Percentiles rank a stretch among this genome's conserved stretches.
phyloP scores from a whole-genome alignment of 2,329 filamentous ascomycete genomes.

The Xylaria sp. region DNA sequence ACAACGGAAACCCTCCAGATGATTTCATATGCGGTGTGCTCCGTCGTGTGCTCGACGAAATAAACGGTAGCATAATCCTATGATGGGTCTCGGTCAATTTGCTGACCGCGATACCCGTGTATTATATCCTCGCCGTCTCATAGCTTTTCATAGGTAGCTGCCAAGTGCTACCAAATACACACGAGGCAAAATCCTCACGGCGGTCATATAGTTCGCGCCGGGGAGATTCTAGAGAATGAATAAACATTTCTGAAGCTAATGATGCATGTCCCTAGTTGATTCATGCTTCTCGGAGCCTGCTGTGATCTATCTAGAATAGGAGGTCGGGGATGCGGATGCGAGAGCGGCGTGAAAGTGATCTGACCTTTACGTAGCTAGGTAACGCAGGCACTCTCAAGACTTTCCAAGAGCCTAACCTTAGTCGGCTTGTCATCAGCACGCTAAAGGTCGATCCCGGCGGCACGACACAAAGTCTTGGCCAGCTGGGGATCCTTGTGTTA shows the following conservation, averaged over 20 bases:
- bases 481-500: slow-evolving; percentile 6
- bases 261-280: slow-evolving; percentile 5
- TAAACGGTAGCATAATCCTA: not conserved
- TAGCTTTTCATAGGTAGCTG: not conserved
- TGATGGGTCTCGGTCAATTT: not conserved
- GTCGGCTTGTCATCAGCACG: slow-evolving; percentile 2
- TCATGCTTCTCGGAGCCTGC: not conserved
- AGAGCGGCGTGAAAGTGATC: not conserved
- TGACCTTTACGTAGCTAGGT: not conserved
- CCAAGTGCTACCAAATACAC: not conserved
- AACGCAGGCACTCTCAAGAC: not conserved
- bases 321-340: not conserved
- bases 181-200: not conserved
- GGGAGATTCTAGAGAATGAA: not conserved
- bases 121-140: not conserved
- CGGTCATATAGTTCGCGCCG: not conserved
- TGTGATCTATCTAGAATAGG: not conserved
- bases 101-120: not conserved
- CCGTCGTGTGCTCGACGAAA: not conserved
- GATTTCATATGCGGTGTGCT: not conserved
- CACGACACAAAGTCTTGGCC: slow-evolving; percentile 20
- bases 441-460: slow-evolving; percentile 24
- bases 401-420: slow-evolving; percentile 15
- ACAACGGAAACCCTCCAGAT: too few species aligned
- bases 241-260: slow-evolving; percentile 5